These are phyloP conservation scores for Verticillium klebahnii DNA, from an alignment of 2,329 filamentous ascomycete species.

Conservation along the genomic window DNA sequence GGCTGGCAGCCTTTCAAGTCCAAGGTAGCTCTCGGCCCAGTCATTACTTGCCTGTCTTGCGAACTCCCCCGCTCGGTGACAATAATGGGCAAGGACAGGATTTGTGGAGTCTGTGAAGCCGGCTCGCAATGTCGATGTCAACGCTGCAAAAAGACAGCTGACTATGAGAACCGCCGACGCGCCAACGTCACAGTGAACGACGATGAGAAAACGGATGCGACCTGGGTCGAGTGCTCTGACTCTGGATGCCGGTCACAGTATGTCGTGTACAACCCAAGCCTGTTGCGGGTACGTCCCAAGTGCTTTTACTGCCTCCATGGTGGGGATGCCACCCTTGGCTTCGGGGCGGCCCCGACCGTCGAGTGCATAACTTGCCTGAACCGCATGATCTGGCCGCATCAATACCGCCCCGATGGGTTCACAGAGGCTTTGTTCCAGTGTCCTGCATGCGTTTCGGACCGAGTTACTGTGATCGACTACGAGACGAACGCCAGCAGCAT, in stretches of 20 bases:
- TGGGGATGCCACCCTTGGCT: slow-evolving; percentile 1
- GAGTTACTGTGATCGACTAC: slow-evolving; percentile 27
- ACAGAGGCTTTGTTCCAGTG: slow-evolving; percentile 30
- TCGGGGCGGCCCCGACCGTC: slow-evolving; percentile 30
- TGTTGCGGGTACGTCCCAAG: slow-evolving; percentile 39
- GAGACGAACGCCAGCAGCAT: slow-evolving; percentile 33
- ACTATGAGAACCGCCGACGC: slow-evolving; percentile 16
- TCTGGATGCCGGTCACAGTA: slow-evolving; percentile 41
- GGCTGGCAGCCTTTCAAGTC: slow-evolving; percentile 42
- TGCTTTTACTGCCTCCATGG: slow-evolving; percentile 41
- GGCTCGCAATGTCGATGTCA: slow-evolving; percentile 14
- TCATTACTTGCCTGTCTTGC: slow-evolving; percentile 35
- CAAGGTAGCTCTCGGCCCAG: slow-evolving; percentile 34
- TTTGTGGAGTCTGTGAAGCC: slow-evolving; percentile 37
- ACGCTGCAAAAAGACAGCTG: slow-evolving; percentile 13
- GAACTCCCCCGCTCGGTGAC: slow-evolving; percentile 43
- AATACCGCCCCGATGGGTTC: slow-evolving; percentile 33
- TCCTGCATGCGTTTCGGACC: slow-evolving; percentile 30
- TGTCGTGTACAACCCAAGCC: slow-evolving; percentile 38
- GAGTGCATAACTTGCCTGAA: slow-evolving; percentile 40
- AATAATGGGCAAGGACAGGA: slow-evolving; percentile 33
- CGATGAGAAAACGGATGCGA: slow-evolving; percentile 22
- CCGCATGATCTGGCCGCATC: slow-evolving; percentile 40
- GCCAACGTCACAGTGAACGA: slow-evolving; percentile 26
- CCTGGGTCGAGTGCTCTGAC: slow-evolving; percentile 45